phyloP scores from a whole-genome alignment of 495 filamentous ascomycete species.

The Aspergillus cavernicola region DNA sequence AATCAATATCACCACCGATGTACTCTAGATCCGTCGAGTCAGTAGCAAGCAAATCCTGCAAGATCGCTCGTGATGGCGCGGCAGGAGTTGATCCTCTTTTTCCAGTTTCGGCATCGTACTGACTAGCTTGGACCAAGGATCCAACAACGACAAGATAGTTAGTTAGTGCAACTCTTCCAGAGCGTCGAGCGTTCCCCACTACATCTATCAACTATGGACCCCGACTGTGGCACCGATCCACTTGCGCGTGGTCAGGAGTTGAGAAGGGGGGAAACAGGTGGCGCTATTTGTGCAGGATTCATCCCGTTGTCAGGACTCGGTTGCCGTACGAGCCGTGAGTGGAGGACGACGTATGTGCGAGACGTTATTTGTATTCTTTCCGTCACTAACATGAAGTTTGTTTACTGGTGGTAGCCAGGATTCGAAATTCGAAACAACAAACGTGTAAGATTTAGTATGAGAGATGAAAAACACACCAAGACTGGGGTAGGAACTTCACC shows the following conservation, averaged over 20 bases:
- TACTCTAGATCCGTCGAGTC: not conserved
- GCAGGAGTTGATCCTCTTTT: not conserved
- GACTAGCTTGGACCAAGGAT: too few species aligned
- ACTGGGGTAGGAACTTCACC: not conserved
- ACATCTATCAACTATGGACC: conserved; percentile 9
- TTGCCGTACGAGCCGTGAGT: not conserved
- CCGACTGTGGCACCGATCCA: conserved; percentile 8
- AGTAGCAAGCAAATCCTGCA: not conserved
- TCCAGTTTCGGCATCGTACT: not conserved
- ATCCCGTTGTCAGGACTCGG: conserved; percentile 6
- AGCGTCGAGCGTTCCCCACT: conserved; percentile 6
- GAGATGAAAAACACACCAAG: too few species aligned
- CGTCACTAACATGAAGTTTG: too few species aligned
- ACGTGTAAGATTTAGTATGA: too few species aligned
- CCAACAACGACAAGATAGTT: too few species aligned
- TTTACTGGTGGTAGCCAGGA: too few species aligned
- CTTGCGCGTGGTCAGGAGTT: conserved; percentile 10
- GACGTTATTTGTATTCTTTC: not conserved
- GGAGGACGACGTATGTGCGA: not conserved
- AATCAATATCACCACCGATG: not conserved
- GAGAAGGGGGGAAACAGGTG: not conserved
- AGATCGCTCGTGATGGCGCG: not conserved
- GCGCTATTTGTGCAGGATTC: not conserved
- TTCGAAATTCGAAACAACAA: too few species aligned
- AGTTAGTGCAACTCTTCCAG: too few species aligned